Evolutionary conservation across 495 filamentous ascomycete species (phyloP), one percentile per base, ranked within the genome.

Genomic region (Diplogelasinospora grovesii): DNA sequence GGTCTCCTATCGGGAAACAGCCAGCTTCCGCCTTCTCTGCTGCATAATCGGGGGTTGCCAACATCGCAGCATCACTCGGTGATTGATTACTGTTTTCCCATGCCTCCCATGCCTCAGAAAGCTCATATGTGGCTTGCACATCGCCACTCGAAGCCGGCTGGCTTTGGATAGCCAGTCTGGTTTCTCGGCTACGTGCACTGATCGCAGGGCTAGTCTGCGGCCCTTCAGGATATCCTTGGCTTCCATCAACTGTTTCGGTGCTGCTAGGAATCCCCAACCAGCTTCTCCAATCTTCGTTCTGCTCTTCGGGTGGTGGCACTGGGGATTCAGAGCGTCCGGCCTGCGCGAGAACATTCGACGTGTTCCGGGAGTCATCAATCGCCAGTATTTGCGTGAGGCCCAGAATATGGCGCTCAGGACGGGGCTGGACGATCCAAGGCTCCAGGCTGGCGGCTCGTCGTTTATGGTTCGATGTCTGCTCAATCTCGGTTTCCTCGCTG

Each of bases 131-230:
- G n/a, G 14, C 9, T 6, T 11, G 15, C 4, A 16, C 9, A 4
- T 16, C 21, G 4, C 32, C 39, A 3, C 5, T n/a, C 18, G 29
- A 22, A 18, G 3, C 6, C 10, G 35, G 39, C 8, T 31, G 22
- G 9, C 27, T 19, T 11, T 39, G 46, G 9, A 26, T 20, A 14
- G 14, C 35, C 9, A 39, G 31, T 40, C 24, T 41, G 13, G 21
- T 10, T 9, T 25, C 18, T 22, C 13, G 43, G n/a, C n/a, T n/a
- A n/a, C n/a, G n/a, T n/a, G n/a, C 43, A 37, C 58, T 61, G 8
- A 56, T 32, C 1, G 55, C 53, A 9, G 55, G 58, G 31, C 50
- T 61, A 19, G 57, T 25, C n/a, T 26, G 15, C 34, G 16, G 22
- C 11, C 7, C 9, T 21, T 32, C 43, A 3, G 26, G 3, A 8